Conservation (phyloP, 2,329 filamentous ascomycete species). For the Fusarium sp. region DNA sequence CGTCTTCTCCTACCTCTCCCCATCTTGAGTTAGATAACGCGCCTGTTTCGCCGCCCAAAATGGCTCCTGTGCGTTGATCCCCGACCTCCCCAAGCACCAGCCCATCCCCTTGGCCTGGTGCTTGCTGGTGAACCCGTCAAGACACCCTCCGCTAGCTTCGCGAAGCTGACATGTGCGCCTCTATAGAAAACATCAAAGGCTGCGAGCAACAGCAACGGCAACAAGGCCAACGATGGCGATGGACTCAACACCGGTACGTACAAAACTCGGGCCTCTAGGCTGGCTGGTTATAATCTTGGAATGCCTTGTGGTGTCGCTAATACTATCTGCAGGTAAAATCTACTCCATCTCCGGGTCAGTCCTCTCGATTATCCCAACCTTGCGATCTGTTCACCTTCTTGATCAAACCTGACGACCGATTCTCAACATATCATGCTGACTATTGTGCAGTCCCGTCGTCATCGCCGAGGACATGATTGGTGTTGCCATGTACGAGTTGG, state of each 20-base stretch:
- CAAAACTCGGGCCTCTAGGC: constrained; percentile 2
- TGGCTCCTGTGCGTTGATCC: constrained; percentile 65
- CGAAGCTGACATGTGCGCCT: constrained; percentile 32
- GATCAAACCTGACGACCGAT: constrained; percentile 9
- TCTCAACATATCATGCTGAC: constrained; percentile 47
- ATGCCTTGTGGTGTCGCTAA: constrained; percentile 42
- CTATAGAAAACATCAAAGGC: constrained; percentile 41
- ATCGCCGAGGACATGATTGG: constrained; percentile 98
- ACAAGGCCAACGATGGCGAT: constrained; percentile 51
- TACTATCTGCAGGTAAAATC: constrained; percentile 63
- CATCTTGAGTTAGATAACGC: constrained; percentile 42
- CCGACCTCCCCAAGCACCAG: constrained; percentile 32
- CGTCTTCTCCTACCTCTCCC: constrained; percentile 43
- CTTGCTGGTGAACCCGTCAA: constrained; percentile 27
- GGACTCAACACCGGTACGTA: constrained; percentile 55
- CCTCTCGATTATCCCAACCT: constrained; percentile 7
- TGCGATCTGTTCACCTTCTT: constrained; percentile 5
- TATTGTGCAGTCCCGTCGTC: constrained; percentile 78
- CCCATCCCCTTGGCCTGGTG: constrained; percentile 11
- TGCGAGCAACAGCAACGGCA: constrained; percentile 42
- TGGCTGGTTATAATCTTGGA: constrained; percentile 12
- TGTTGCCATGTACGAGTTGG: constrained; percentile 99
- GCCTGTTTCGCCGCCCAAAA: constrained; percentile 55
- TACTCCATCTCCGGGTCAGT: constrained; percentile 72
- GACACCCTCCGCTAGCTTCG: constrained; percentile 26